Conservation (phyloP, 2,329 filamentous ascomycete genomes). For the Chrysoporthe austroafricana region DNA sequence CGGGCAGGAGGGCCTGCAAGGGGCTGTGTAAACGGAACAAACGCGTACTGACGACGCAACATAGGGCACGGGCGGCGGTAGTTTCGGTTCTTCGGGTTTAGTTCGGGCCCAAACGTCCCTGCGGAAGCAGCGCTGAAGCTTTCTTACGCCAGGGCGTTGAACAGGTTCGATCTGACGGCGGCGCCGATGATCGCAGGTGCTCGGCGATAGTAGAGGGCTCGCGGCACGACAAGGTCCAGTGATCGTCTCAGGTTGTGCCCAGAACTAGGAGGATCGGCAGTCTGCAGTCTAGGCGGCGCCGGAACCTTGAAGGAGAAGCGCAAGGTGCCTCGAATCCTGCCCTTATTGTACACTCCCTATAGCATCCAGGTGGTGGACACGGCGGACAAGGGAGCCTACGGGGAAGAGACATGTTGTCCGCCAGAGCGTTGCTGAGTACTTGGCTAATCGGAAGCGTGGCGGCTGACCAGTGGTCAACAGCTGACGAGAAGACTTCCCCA, state of each 20-base stretch:
- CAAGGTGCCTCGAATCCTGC: background rate
- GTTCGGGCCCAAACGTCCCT: no score
- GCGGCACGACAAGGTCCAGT: background rate
- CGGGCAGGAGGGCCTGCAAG: background rate
- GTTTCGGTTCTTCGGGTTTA: background rate
- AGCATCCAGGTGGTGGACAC: background rate
- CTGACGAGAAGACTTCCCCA: background rate
- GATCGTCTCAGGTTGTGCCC: slow-evolving; percentile 9
- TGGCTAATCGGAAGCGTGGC: background rate
- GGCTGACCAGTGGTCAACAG: background rate
- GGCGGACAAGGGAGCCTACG: background rate
- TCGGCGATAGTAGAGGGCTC: background rate
- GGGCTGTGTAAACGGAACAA: background rate
- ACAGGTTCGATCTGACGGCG: no score
- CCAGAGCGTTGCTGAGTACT: background rate
- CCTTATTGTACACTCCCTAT: background rate
- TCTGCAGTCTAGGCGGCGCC: slow-evolving; percentile 3
- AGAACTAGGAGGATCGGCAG: background rate
- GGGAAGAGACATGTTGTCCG: background rate
- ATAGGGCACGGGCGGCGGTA: background rate
- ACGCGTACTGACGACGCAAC: background rate
- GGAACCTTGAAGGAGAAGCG: background rate
- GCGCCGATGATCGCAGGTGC: background rate
- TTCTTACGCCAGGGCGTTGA: no score
- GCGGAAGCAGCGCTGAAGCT: no score